A percentile compares a stretch with the other conserved stretches of the same genome.
phyloP scores from a whole-genome alignment of 2,329 filamentous ascomycete genomes.

The Paramyrothecium roridum region DNA sequence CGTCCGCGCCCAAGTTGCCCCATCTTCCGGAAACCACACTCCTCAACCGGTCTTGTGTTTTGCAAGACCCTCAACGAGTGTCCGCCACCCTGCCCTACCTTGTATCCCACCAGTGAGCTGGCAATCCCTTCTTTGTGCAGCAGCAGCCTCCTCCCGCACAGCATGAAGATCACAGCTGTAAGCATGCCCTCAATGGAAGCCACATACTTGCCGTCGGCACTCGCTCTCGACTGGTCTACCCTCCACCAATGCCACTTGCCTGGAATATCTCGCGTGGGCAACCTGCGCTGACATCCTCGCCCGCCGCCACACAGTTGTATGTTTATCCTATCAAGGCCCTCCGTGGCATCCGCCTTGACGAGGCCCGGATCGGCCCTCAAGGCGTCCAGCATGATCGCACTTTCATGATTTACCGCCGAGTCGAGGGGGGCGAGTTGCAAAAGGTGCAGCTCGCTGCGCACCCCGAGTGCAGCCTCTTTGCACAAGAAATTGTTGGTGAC shows the following conservation, averaged over 20 bases:
- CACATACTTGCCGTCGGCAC: too few relatives aligned
- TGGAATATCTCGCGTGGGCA: background rate
- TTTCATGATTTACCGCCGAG: constrained; percentile 65
- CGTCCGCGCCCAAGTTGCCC: too few relatives aligned
- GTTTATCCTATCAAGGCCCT: constrained; percentile 74
- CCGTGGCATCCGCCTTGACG: constrained; percentile 54
- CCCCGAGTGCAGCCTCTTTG: constrained; percentile 62
- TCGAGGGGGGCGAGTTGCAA: constrained; percentile 35
- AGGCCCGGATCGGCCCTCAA: constrained; percentile 53
- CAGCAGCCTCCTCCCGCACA: background rate
- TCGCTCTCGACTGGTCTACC: too few relatives aligned
- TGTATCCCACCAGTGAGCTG: too few relatives aligned
- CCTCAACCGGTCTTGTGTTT: too few relatives aligned
- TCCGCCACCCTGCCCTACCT: too few relatives aligned
- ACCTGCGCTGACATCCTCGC: background rate
- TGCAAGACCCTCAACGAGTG: too few relatives aligned
- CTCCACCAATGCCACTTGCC: background rate
- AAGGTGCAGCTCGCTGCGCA: constrained; percentile 60
- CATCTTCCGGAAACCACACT: too few relatives aligned
- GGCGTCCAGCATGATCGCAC: constrained; percentile 65
- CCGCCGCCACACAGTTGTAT: constrained; percentile 44
- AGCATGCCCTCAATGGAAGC: background rate
- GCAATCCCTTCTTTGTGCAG: too few relatives aligned
- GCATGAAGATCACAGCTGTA: constrained; percentile 29
- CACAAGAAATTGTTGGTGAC: constrained; percentile 46